Conservation (phyloP, 352 stramenopile species). For the Phytophthora colocasiae region DNA sequence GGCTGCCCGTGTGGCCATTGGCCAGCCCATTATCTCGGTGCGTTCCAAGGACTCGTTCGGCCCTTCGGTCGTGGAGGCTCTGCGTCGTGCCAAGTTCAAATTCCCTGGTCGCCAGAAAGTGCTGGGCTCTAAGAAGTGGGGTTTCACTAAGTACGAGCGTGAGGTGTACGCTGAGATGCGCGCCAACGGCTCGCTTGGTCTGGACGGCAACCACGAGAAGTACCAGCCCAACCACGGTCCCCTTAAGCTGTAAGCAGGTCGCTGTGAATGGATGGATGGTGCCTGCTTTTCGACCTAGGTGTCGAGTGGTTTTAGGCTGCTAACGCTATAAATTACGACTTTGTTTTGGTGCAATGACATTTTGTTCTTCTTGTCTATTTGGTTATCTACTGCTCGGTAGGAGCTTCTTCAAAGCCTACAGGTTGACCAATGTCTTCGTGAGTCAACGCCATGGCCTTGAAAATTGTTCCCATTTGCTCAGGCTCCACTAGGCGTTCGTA, state of each 20-base stretch:
- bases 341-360: slow-evolving; percentile 39
- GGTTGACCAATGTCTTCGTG: slow-evolving; percentile 61
- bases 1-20: slow-evolving; percentile 98
- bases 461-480: slow-evolving; percentile 95
- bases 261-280: slow-evolving; percentile 26
- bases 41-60: slow-evolving; percentile 97
- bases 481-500: slow-evolving; percentile 93
- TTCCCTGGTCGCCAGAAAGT: slow-evolving; percentile 99
- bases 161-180: slow-evolving; percentile 98
- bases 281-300: slow-evolving; percentile 10
- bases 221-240: slow-evolving; percentile 92
- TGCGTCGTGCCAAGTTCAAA: slow-evolving; percentile 99
- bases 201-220: slow-evolving; percentile 99
- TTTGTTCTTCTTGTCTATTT: slow-evolving; percentile 7
- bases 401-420: slow-evolving; percentile 64
- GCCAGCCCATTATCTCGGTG: slow-evolving; percentile 98
- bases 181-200: slow-evolving; percentile 92
- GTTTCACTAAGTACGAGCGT: slow-evolving; percentile 99
- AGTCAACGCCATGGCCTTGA: slow-evolving; percentile 94
- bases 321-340: slow-evolving; percentile 58
- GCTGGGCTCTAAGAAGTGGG: slow-evolving; percentile 99
- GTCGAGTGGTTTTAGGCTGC: slow-evolving; percentile 30
- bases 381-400: background rate
- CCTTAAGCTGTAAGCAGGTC: slow-evolving; percentile 60
- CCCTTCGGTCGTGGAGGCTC: slow-evolving; percentile 95